Evolutionary conservation across 495 filamentous ascomycete genomes (phyloP).

Genomic region (Umbilicaria muhlenbergii): DNA sequence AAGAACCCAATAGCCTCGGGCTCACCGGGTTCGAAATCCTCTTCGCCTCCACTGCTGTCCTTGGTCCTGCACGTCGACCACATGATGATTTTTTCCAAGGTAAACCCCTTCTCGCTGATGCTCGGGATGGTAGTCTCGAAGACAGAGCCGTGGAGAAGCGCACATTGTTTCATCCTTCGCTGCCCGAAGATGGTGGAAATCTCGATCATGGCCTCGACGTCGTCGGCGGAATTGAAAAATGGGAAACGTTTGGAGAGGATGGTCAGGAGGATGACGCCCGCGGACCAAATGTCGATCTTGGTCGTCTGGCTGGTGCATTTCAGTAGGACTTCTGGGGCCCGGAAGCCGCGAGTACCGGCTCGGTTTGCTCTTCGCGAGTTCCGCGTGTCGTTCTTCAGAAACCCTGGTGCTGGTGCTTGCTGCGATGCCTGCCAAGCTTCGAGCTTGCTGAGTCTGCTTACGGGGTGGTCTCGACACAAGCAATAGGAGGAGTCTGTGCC

Average conservation of each 20-base stretch:
- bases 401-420: conserved; percentile 41
- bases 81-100: conserved; percentile 79
- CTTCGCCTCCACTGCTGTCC: conserved; percentile 24
- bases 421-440: conserved; percentile 22
- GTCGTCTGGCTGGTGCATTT: conserved; percentile 96
- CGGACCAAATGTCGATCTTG: conserved; percentile 94
- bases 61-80: conserved; percentile 62
- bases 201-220: conserved; percentile 93
- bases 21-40: conserved; percentile 40
- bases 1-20: conserved; percentile 51
- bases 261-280: conserved; percentile 83
- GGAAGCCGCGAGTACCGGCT: conserved; percentile 90
- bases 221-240: conserved; percentile 95
- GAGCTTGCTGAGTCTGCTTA: conserved; percentile 14
- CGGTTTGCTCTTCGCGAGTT: conserved; percentile 81
- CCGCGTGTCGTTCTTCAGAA: conserved; percentile 76
- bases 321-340: conserved; percentile 89
- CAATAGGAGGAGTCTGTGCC: conserved; percentile 60
- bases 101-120: conserved; percentile 69
- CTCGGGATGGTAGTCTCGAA: conserved; percentile 88
- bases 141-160: conserved; percentile 66
- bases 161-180: conserved; percentile 64
- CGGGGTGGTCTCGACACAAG: conserved; percentile 40
- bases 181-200: conserved; percentile 91
- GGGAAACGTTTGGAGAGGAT: conserved; percentile 82